Percentiles rank a stretch among this genome's conserved stretches.
phyloP scores from a whole-genome alignment of 345 rosid species.

The Ailanthus altissimus region DNA sequence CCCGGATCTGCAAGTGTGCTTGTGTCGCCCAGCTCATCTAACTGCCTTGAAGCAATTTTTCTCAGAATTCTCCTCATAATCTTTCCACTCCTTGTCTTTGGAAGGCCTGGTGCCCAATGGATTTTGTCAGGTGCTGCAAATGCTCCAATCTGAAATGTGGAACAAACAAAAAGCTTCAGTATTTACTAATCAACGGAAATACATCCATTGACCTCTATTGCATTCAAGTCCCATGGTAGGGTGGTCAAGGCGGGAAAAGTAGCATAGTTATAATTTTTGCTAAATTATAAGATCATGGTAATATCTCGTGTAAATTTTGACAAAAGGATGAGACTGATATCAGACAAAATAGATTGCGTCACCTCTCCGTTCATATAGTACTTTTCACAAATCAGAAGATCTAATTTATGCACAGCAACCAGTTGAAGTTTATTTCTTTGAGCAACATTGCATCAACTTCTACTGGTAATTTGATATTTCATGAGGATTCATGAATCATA shows the following conservation, averaged over 20 bases:
- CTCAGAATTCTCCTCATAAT: slow-evolving; percentile 94
- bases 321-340: too few species aligned
- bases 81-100: slow-evolving; percentile 98
- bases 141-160: slow-evolving; percentile 70
- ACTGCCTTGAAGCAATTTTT: slow-evolving; percentile 87
- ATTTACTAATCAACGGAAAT: neutral
- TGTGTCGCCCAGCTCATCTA: slow-evolving; percentile 87
- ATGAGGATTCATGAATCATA: too few species aligned
- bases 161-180: slow-evolving; percentile 3
- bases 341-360: too few species aligned
- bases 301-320: too few species aligned
- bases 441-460: too few species aligned
- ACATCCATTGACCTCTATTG: neutral
- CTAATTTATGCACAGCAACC: too few species aligned
- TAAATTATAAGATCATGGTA: too few species aligned
- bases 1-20: slow-evolving; percentile 93
- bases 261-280: neutral
- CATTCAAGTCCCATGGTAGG: too few species aligned
- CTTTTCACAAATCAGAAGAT: too few species aligned
- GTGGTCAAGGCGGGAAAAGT: neutral
- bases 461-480: too few species aligned
- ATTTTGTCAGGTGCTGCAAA: slow-evolving; percentile 94
- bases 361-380: too few species aligned
- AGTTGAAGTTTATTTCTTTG: too few species aligned
- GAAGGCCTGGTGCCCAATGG: slow-evolving; percentile 96